phyloP scores from a whole-genome alignment of 108 stramenopile species.

The Fragilariopsis cylindrus region DNA sequence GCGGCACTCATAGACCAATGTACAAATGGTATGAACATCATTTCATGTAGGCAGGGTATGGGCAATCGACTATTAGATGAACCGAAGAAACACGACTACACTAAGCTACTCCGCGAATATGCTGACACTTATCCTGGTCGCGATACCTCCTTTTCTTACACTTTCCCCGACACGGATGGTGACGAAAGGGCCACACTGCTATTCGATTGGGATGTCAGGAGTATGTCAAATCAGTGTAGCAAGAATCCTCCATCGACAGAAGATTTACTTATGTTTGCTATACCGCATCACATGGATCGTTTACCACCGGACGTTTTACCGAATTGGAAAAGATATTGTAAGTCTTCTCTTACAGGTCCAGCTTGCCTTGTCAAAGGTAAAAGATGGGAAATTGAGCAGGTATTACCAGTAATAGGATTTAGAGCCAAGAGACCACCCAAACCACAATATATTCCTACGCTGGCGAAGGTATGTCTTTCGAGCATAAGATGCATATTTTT shows the following conservation, averaged over 20 bases:
- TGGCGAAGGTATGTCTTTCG: slow-evolving; percentile 22
- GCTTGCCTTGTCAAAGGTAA: slow-evolving; percentile 44
- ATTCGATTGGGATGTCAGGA: slow-evolving; percentile 68
- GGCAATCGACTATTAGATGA: slow-evolving; percentile 49
- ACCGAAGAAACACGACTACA: slow-evolving; percentile 27
- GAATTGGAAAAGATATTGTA: slow-evolving; percentile 33
- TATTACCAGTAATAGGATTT: slow-evolving; percentile 50
- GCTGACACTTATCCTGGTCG: slow-evolving; percentile 72
- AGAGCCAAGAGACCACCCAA: slow-evolving; percentile 63
- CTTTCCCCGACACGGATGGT: slow-evolving; percentile 23
- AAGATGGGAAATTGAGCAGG: slow-evolving; percentile 36
- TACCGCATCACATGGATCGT: slow-evolving; percentile 71
- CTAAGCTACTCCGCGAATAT: slow-evolving; percentile 57
- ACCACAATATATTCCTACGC: slow-evolving; percentile 36
- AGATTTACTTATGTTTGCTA: slow-evolving; percentile 63
- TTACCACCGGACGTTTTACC: neutral
- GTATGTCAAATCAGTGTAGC: slow-evolving; percentile 37
- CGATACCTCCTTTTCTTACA: slow-evolving; percentile 41
- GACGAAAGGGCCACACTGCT: slow-evolving; percentile 18
- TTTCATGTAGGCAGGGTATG: slow-evolving; percentile 45
- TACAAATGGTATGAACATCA: slow-evolving; percentile 66
- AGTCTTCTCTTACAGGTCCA: slow-evolving; percentile 39
- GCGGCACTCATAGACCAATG: slow-evolving; percentile 82
- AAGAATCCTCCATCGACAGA: slow-evolving; percentile 10
- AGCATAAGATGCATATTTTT: no score